phyloP scores from a whole-genome alignment of 768 basidiomycete genomes.

The Suillus paluster region DNA sequence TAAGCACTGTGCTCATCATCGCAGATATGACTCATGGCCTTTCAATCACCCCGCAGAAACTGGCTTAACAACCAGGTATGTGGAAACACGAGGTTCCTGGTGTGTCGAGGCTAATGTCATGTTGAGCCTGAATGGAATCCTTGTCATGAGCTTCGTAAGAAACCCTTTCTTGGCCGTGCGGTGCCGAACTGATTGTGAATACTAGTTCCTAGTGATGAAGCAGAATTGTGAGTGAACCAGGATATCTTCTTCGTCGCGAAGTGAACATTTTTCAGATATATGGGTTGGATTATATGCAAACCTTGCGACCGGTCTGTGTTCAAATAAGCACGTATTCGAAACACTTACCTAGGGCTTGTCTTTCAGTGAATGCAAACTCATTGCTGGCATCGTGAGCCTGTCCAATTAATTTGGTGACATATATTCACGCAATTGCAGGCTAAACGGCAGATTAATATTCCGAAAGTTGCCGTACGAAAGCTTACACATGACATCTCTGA shows the following conservation, averaged over 20 bases:
- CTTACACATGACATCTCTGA: background rate
- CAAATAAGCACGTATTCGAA: background rate
- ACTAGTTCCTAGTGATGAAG: constrained; percentile 7
- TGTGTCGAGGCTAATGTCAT: background rate
- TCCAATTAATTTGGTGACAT: too few species aligned
- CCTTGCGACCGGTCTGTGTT: constrained; percentile 1
- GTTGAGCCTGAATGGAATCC: background rate
- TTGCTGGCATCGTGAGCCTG: constrained; percentile 1
- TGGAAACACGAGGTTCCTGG: background rate
- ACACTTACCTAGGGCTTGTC: background rate
- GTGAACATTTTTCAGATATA: background rate
- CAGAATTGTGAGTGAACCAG: constrained; percentile 1
- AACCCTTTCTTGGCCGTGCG: background rate
- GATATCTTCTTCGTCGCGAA: background rate
- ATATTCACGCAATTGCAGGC: background rate
- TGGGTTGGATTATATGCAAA: constrained; percentile 6
- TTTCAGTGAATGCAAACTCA: constrained; percentile 4
- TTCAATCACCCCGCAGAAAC: constrained; percentile 2
- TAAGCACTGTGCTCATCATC: background rate
- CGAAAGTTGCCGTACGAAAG: background rate
- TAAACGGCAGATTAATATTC: background rate
- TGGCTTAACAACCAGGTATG: constrained; percentile 1
- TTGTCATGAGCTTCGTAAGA: constrained; percentile 1
- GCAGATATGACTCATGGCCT: background rate
- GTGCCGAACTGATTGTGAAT: background rate